Evolutionary conservation across 768 basidiomycete genomes (phyloP), one percentile per base, ranked within the genome.

Genomic region (Clitopilus passeckerianus): DNA sequence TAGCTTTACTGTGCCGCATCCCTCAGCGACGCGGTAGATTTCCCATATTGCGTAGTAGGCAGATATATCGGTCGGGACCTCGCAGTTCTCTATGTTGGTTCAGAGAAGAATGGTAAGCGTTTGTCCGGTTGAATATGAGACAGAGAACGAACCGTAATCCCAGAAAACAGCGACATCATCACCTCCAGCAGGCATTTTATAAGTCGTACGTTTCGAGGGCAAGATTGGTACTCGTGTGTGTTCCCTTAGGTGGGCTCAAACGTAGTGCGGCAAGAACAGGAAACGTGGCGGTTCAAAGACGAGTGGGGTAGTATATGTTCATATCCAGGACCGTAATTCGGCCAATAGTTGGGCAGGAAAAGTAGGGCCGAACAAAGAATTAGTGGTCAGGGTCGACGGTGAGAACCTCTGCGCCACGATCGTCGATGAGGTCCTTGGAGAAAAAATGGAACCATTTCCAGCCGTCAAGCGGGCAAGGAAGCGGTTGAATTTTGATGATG

Each of bases 41-140:
- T 74, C 77, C 64, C 75, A 73, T 1, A 74, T 78, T 8, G 83
- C 67, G n/a, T 74, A 72, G 64, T 77, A 80, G 15, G 80, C 78
- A n/a, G 80, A 70, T 1, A 72, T 67, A 30, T 62, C 71, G 14
- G 77, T 68, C 7, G 83, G 70, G 1, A 73, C 61, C 34, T 66
- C 71, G 56, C 78, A 80, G 61, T 80, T 80, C 60, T 80, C 80
- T 80, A 52, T 10, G 18, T 22, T 57, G 18, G 34, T 35, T 15
- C 34, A 7, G 34, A 41, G 30, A 18, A 8, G 55, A 54, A 52
- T 7, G 5, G 24, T 33, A 37, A 27, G 34, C 2, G 5, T 18
- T 3, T 50, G 3, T n/a, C 33, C 53, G 7, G 22, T 33, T 16
- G n/a, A 33, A 34, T 12, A 16, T 34, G 35, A 18, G 14, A n/a